Percentiles rank a stretch among this genome's conserved stretches.
Evolutionary conservation across 352 stramenopile genomes (phyloP).

Genomic region (Globisporangium alternatum): DNA sequence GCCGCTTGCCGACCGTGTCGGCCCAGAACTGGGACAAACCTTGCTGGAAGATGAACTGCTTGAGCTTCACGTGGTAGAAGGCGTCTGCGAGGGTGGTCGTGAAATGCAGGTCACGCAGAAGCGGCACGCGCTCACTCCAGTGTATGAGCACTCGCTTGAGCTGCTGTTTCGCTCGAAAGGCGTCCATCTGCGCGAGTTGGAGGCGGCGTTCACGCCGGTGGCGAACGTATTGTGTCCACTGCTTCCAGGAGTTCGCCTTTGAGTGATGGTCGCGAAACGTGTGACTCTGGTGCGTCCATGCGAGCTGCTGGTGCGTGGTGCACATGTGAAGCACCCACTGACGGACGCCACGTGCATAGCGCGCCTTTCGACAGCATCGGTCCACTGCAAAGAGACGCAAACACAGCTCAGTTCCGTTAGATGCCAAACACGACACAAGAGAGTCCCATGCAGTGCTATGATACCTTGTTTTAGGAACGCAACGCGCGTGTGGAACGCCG

Average conservation of each 20-base stretch:
- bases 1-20: constrained; percentile 23
- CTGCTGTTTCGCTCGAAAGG: constrained; percentile 1
- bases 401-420: not conserved
- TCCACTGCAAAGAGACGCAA: constrained; percentile 9
- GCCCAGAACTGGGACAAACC: constrained; percentile 34
- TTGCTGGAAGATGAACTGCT: constrained; percentile 22
- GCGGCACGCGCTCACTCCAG: constrained; percentile 25
- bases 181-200: constrained; percentile 19
- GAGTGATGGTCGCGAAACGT: not conserved
- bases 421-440: not conserved
- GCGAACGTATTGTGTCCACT: constrained; percentile 21
- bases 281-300: constrained; percentile 2
- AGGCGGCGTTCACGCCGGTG: constrained; percentile 14
- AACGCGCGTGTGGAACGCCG: not conserved
- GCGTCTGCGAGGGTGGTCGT: constrained; percentile 18
- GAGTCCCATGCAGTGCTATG: not conserved
- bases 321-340: constrained; percentile 20
- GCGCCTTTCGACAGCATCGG: not conserved
- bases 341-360: not conserved
- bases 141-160: not conserved
- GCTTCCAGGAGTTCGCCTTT: constrained; percentile 9
- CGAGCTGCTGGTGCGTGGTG: not conserved
- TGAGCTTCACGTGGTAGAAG: constrained; percentile 19
- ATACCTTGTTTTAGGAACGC: constrained; percentile 17
- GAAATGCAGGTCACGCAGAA: constrained; percentile 26